These are phyloP conservation scores for Filosporella fistucella DNA, from an alignment of 495 filamentous ascomycete species.

Conservation along the genomic window DNA sequence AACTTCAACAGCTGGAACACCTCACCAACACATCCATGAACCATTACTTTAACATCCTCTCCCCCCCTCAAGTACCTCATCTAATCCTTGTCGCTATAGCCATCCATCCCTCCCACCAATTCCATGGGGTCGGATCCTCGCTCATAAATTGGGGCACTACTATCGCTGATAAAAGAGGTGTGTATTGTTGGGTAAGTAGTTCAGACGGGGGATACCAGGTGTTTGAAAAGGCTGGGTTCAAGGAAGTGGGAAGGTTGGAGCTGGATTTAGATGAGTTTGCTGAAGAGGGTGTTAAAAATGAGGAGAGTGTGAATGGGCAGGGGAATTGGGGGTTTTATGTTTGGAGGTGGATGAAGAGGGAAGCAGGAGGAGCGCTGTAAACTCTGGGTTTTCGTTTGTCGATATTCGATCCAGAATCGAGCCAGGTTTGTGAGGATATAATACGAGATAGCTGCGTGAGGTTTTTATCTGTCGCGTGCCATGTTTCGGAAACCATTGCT, in stretches of 20 bases:
- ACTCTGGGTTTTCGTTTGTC: too few species aligned
- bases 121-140: neutral
- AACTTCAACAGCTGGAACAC: neutral
- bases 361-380: neutral
- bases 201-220: conserved; percentile 2
- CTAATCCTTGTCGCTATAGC: conserved; percentile 3
- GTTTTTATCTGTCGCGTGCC: too few species aligned
- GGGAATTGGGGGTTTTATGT: conserved; percentile 10
- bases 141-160: conserved; percentile 3
- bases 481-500: too few species aligned
- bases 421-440: too few species aligned
- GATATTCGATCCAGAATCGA: too few species aligned
- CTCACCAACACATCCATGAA: conserved; percentile 1
- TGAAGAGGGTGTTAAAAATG: neutral
- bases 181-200: conserved; percentile 1
- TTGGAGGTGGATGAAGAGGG: conserved; percentile 8
- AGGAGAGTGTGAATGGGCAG: neutral
- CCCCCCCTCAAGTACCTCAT: neutral
- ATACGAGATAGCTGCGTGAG: too few species aligned
- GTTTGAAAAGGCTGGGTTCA: conserved; percentile 9
- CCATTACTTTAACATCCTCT: neutral
- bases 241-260: conserved; percentile 8
- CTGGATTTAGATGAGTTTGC: conserved; percentile 10
- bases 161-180: conserved; percentile 3
- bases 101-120: neutral